Conservation (phyloP, 2,329 filamentous ascomycete genomes). For the Alternaria gansuensis region DNA sequence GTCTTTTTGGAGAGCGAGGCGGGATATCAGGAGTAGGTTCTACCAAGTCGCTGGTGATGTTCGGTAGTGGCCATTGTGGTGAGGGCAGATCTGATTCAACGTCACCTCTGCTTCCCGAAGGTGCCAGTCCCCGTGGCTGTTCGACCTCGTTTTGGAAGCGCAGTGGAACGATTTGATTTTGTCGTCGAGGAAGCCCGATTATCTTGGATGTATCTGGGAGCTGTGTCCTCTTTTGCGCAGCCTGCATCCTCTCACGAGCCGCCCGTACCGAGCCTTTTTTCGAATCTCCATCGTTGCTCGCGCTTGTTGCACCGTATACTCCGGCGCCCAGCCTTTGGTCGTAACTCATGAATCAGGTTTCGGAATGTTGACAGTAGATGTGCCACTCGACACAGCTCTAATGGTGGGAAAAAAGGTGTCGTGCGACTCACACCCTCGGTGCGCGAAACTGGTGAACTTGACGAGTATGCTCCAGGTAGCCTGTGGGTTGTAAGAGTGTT, state of each 20-base stretch:
- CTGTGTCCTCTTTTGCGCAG: conserved; percentile 40
- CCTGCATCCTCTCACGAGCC: conserved; percentile 48
- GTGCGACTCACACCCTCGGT: conserved; percentile 7
- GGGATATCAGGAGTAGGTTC: conserved; percentile 38
- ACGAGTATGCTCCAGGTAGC: conserved; percentile 13
- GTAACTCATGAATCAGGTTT: conserved; percentile 50
- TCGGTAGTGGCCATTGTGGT: conserved; percentile 59
- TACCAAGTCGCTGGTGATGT: conserved; percentile 40
- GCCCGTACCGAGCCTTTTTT: conserved; percentile 51
- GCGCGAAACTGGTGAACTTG: conserved; percentile 1
- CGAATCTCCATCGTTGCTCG: conserved; percentile 33
- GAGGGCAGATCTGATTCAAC: conserved; percentile 43
- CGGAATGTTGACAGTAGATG: conserved; percentile 42
- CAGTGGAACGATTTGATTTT: conserved; percentile 47
- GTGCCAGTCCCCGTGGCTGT: conserved; percentile 27
- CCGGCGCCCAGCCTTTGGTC: conserved; percentile 46
- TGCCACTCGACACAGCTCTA: conserved; percentile 49
- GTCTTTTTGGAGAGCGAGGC: conserved; percentile 41
- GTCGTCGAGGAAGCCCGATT: conserved; percentile 48
- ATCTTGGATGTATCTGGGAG: conserved; percentile 46
- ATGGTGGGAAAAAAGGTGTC: conserved; percentile 8
- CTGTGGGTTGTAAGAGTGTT: conserved; percentile 10
- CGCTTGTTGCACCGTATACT: conserved; percentile 42
- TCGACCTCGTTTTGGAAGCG: conserved; percentile 29
- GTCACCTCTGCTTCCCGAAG: conserved; percentile 28